Percentiles rank a stretch among this genome's conserved stretches.
Evolutionary conservation across 257 asterid species (phyloP).

Genomic region (Penstemon newberryi): DNA sequence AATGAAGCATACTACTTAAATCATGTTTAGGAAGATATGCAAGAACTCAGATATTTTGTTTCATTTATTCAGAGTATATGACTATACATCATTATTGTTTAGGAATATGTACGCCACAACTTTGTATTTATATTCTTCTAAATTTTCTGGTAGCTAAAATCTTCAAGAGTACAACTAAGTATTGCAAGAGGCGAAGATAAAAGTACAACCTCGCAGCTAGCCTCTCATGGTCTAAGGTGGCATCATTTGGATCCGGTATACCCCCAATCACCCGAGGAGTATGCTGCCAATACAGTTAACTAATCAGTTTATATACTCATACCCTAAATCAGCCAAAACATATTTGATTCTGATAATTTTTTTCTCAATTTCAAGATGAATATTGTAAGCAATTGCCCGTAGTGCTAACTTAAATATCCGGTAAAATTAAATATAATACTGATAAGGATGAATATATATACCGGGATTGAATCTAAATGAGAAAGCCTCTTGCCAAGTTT

Average conservation of each 20-base stretch:
- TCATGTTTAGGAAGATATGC: not conserved
- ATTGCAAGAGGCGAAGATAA: conserved; percentile 29
- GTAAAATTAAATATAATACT: conserved; percentile 2
- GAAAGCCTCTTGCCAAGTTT: conserved; percentile 86
- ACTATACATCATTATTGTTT: not conserved
- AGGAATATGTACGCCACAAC: not conserved
- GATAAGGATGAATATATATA: conserved; percentile 29
- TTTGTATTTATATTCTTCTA: not conserved
- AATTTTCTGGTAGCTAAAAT: not conserved
- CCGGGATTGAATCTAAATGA: conserved; percentile 90
- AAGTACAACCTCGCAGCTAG: conserved; percentile 70
- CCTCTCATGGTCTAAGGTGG: conserved; percentile 79
- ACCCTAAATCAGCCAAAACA: conserved; percentile 23
- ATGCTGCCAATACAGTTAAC: conserved; percentile 67
- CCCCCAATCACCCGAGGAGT: conserved; percentile 73
- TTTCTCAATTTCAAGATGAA: conserved; percentile 18
- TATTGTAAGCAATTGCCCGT: not conserved
- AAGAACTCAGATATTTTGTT: not conserved
- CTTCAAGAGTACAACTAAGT: not conserved
- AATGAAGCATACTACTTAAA: not conserved
- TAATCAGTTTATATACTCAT: conserved; percentile 26
- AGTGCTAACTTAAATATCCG: not conserved
- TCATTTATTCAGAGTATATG: not conserved
- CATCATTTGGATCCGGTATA: conserved; percentile 88
- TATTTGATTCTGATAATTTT: not conserved